These are phyloP conservation scores for Boletellus dicymbophilus DNA, from an alignment of 1,284 basidiomycete genomes.

Conservation along the genomic window DNA sequence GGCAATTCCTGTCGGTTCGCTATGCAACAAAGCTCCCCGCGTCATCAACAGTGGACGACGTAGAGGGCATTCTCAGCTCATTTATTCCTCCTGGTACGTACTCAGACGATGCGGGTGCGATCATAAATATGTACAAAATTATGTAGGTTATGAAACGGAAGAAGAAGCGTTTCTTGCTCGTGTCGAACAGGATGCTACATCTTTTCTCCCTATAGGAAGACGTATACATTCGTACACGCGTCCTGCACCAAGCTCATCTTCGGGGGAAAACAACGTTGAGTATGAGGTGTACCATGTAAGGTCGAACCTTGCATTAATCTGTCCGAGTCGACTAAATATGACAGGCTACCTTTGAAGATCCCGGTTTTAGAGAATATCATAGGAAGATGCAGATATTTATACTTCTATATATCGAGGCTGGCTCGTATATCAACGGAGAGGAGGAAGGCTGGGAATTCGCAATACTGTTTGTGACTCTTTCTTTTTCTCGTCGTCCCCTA, in stretches of 20 bases:
- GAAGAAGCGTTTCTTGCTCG: conserved; percentile 63
- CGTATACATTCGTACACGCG: conserved; percentile 78
- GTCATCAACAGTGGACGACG: conserved; percentile 84
- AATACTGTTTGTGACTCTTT: conserved; percentile 58
- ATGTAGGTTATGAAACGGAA: conserved; percentile 65
- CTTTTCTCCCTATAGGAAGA: conserved; percentile 79
- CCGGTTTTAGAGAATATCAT: conserved; percentile 92
- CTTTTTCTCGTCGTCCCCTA: background rate
- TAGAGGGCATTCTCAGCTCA: conserved; percentile 75
- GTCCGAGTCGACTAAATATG: conserved; percentile 8
- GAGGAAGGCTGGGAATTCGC: conserved; percentile 91
- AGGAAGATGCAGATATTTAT: conserved; percentile 96
- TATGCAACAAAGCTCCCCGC: conserved; percentile 70
- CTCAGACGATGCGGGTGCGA: background rate
- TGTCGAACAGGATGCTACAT: conserved; percentile 72
- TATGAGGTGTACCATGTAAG: conserved; percentile 89
- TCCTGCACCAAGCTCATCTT: conserved; percentile 36
- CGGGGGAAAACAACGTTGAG: conserved; percentile 56
- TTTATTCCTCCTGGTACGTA: conserved; percentile 76
- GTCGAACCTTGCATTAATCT: conserved; percentile 10
- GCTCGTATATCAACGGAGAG: conserved; percentile 90
- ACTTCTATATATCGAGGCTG: conserved; percentile 93
- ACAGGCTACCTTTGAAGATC: conserved; percentile 82
- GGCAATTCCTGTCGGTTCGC: conserved; percentile 72
- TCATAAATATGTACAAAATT: background rate